Percentiles rank a stretch among this genome's conserved stretches.
Evolutionary conservation across 2,329 filamentous ascomycete species (phyloP).

Genomic region (Pestalotiopsis sp.): DNA sequence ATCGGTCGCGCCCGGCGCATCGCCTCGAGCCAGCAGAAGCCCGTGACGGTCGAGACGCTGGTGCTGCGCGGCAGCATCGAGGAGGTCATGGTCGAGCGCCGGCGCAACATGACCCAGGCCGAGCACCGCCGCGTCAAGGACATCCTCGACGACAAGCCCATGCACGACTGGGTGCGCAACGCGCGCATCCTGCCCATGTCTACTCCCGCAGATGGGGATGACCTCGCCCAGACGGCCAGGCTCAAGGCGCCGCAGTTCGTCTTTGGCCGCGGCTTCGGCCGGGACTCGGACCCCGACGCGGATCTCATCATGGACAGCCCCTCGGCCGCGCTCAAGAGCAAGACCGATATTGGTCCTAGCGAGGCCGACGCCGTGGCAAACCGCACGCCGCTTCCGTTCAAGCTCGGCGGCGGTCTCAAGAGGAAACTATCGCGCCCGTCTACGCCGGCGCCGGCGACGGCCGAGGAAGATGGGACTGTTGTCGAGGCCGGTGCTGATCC

Average conservation of each 20-base stretch:
- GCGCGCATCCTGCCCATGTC: slow-evolving; percentile 44
- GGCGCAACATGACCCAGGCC: slow-evolving; percentile 73
- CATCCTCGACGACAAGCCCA: slow-evolving; percentile 58
- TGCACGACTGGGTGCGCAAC: slow-evolving; percentile 63
- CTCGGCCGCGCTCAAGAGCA: neutral
- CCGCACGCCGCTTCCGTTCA: neutral
- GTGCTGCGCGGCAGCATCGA: slow-evolving; percentile 81
- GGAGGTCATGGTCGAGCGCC: slow-evolving; percentile 76
- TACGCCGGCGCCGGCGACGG: neutral
- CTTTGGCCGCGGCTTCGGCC: slow-evolving; percentile 54
- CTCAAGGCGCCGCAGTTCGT: slow-evolving; percentile 49
- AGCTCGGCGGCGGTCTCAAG: slow-evolving; percentile 3
- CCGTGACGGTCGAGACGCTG: slow-evolving; percentile 84
- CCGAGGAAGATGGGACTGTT: neutral
- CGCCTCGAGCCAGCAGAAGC: slow-evolving; percentile 66
- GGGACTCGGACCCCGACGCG: slow-evolving; percentile 46
- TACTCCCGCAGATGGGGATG: slow-evolving; percentile 23
- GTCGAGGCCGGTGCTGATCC: neutral
- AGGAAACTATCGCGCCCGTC: slow-evolving; percentile 1
- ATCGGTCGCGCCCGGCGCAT: slow-evolving; percentile 90
- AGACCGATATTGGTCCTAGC: too few relatives aligned
- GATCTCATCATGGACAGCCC: slow-evolving; percentile 39
- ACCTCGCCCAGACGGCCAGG: slow-evolving; percentile 50
- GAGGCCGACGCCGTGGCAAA: neutral
- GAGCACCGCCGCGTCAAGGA: slow-evolving; percentile 59